Evolutionary conservation across 345 rosid species (phyloP).

Genomic region (Lagerstroemia speciosa): DNA sequence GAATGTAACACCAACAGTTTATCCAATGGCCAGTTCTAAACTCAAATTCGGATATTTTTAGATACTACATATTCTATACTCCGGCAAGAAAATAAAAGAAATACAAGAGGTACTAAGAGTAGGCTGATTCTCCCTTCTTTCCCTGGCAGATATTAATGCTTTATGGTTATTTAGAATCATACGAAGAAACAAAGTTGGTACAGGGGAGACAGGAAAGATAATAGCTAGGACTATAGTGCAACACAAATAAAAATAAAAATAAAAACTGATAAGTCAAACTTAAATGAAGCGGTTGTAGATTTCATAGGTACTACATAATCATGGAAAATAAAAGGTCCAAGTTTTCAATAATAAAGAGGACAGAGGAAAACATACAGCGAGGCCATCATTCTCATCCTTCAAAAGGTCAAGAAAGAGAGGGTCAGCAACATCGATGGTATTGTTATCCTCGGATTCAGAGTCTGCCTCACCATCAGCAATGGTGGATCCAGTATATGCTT

Average conservation of each 20-base stretch:
- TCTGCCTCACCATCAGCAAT: conserved; percentile 83
- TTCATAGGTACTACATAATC: not conserved
- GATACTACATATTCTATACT: not conserved
- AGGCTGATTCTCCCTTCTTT: no score
- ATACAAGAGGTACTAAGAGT: not conserved
- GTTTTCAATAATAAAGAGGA: not conserved
- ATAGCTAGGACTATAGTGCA: no score
- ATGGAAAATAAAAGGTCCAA: not conserved
- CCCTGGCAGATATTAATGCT: not conserved
- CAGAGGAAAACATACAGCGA: conserved; percentile 49
- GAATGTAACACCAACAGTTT: not conserved
- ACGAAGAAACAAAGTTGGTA: not conserved
- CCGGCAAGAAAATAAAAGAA: not conserved
- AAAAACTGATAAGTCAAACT: not conserved
- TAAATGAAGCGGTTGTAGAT: not conserved
- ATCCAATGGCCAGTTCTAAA: not conserved
- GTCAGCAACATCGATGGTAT: conserved; percentile 68
- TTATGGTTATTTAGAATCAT: no score
- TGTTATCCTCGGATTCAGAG: conserved; percentile 90
- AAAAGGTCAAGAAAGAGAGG: conserved; percentile 89
- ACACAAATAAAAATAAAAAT: no score
- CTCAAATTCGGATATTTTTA: not conserved
- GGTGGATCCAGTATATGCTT: conserved; percentile 96
- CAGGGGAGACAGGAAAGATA: not conserved
- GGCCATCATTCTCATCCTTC: conserved; percentile 97